Base-by-base conservation (phyloP, 495 filamentous ascomycete genomes). In the Aspergillus bertholletiae region DNA sequence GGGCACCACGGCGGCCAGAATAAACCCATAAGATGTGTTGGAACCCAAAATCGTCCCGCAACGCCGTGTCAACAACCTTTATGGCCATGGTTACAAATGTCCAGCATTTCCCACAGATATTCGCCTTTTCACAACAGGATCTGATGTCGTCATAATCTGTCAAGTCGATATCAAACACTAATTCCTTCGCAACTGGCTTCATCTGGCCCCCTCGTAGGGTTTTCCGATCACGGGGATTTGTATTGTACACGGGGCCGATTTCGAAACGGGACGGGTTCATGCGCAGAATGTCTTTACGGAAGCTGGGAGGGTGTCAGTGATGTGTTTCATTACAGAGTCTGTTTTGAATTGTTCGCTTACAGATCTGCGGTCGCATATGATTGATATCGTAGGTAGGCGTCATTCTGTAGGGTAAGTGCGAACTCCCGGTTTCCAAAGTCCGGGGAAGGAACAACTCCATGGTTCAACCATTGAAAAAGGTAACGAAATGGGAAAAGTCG, bases 121-220 rank as follows among this genome's bases (percentile, higher is more conserved):
- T 93, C 5, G 95, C 92, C 61, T 92, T 90, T 53, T 85, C 82
- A 68, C 94, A 98, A 73, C 94, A 98, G 20, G 93, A 96, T 21
- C 94, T 87, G 59, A 97, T 88, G 45, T 96, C 89, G 65, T 98
- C 94, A 70, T 98, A 98, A 74, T 97, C 94, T 24, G 93, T 97
- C 80, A 98, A 79, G 81, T 98, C 94, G 59, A 98, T 96, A 85
- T 98, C 94, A 73, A 98, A 97, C 56, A 96, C 95, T 15, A 98
- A 73, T 69, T 98, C 94, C 65, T 97, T 97, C 1, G 85, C 76
- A 3, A 95, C 67, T 2, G 94, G 92, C 69, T 95, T 96, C 67
- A 78, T 71, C 57, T 76, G 73, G 3, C 70, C 72, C 12, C 67
- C 66, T 40, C 86, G 84, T 6, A 96, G 72, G 0, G 83, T 84